Conservation (phyloP, 1,284 basidiomycete genomes). For the Coriolopsis trogii region DNA sequence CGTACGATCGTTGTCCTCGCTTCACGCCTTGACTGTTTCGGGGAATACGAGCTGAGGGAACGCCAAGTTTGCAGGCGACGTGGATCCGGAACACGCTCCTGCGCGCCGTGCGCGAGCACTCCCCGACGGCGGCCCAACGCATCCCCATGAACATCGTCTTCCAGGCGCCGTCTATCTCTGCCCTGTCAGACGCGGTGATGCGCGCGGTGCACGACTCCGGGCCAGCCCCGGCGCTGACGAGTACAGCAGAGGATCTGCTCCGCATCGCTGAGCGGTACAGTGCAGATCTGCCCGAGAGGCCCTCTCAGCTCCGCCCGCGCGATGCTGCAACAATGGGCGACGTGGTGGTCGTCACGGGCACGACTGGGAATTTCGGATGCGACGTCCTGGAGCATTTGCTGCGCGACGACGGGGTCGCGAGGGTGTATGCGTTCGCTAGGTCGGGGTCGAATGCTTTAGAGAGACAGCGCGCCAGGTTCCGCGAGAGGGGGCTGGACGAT, state of each 20-base stretch:
- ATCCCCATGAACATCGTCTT: constrained; percentile 40
- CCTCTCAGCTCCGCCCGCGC: neutral
- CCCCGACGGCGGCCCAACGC: constrained; percentile 11
- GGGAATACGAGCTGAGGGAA: too few relatives aligned
- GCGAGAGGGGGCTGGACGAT: constrained; percentile 33
- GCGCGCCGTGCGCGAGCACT: constrained; percentile 27
- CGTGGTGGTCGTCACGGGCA: constrained; percentile 31
- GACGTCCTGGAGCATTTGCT: constrained; percentile 24
- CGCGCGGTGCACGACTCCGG: constrained; percentile 20
- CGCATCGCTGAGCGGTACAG: constrained; percentile 16
- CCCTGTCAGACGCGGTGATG: constrained; percentile 31
- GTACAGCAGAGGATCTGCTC: constrained; percentile 16
- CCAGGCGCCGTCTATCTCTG: constrained; percentile 36
- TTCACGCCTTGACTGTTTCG: too few relatives aligned
- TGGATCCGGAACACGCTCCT: constrained; percentile 39
- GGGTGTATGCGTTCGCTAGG: constrained; percentile 28
- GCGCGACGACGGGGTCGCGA: constrained; percentile 11
- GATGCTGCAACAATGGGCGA: constrained; percentile 7
- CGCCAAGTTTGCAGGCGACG: constrained; percentile 37
- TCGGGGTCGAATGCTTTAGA: constrained; percentile 6
- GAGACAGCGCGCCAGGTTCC: constrained; percentile 26
- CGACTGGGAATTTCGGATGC: constrained; percentile 28
- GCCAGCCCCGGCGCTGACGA: constrained; percentile 7
- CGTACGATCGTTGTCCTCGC: neutral
- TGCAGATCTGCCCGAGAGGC: constrained; percentile 4